Evolutionary conservation across 345 rosid species (phyloP), one percentile per base, ranked within the genome.

Genomic region (Cochlearia excelsa): DNA sequence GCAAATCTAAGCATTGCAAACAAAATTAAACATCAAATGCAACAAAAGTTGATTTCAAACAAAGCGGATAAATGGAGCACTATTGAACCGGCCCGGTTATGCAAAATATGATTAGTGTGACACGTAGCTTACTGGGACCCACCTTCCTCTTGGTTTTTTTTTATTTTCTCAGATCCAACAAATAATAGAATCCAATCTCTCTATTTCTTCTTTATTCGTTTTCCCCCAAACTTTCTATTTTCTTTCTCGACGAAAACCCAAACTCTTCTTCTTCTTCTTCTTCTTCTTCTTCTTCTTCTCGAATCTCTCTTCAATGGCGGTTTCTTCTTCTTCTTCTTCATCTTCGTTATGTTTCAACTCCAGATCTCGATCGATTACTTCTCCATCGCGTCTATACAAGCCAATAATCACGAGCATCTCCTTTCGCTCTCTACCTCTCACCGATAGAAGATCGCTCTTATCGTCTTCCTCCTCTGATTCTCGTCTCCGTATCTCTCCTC

Each of bases 341-440:
- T 57, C 47, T 1, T 48, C 65, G 10, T 3, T 61, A 1, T 35
- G 66, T n/a, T 41, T 49, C 35, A 37, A 28, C 6, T 50, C 38
- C 33, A 39, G 43, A 46, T 0, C 55, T 9, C 46, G 35, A 40
- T 59, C 69, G 78, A 72, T 77, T 47, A 39, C 77, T 37, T 58
- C 66, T 57, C 30, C 73, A 39, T 51, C 70, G 55, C 53, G 46
- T 59, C 63, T 43, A 40, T 61, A 54, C 69, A 16, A 16, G 23
- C 62, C 72, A 40, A 40, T 60, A 10, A 9, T 57, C 26, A 11
- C 70, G 3, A 68, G 6, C 43, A 6, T 52, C 64, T 69, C 69
- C 50, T 56, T 52, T 31, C 35, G n/a, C 37, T 68, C 68, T 74
- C 79, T 16, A 65, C 77, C 46, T 78, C 80, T 31, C 51, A 5